Conservation (phyloP, 164 flowering plant genomes). For the Hamamelis virginiana region DNA sequence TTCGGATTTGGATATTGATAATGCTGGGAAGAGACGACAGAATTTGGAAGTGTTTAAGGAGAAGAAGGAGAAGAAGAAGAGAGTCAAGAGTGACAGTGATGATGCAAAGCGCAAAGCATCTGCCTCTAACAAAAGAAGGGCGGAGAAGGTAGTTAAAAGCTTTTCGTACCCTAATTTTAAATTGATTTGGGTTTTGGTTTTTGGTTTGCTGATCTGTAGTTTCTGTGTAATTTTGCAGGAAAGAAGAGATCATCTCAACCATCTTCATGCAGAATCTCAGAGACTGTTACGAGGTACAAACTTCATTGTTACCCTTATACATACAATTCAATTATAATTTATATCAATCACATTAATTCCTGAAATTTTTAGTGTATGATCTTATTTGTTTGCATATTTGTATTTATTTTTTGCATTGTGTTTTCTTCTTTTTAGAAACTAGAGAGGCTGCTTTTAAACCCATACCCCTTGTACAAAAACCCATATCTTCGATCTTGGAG, state of each 20-base stretch:
- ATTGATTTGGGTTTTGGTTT: not conserved
- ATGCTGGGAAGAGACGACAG: constrained; percentile 14
- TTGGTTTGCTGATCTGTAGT: not conserved
- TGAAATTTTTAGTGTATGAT: not conserved
- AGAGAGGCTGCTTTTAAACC: constrained; percentile 76
- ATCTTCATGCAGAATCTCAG: constrained; percentile 78
- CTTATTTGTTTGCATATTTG: not conserved
- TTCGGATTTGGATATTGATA: constrained; percentile 15
- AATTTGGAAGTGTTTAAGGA: constrained; percentile 13
- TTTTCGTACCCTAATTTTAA: not conserved
- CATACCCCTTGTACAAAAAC: constrained; percentile 59
- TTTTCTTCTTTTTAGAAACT: constrained; percentile 45
- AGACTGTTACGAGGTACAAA: constrained; percentile 72
- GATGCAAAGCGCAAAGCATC: constrained; percentile 25
- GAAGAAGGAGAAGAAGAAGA: constrained; percentile 31
- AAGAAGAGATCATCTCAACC: constrained; percentile 44
- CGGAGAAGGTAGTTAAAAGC: constrained; percentile 51
- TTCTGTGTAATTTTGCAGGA: constrained; percentile 43
- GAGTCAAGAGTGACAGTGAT: constrained; percentile 19
- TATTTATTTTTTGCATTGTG: not conserved
- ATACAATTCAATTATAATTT: not conserved
- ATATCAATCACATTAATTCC: too few species aligned
- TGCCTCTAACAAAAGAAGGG: constrained; percentile 30
- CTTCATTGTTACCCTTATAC: not conserved
- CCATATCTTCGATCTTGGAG: constrained; percentile 79